phyloP scores from a whole-genome alignment of 1,284 basidiomycete species.

The Wolfiporia cocos region DNA sequence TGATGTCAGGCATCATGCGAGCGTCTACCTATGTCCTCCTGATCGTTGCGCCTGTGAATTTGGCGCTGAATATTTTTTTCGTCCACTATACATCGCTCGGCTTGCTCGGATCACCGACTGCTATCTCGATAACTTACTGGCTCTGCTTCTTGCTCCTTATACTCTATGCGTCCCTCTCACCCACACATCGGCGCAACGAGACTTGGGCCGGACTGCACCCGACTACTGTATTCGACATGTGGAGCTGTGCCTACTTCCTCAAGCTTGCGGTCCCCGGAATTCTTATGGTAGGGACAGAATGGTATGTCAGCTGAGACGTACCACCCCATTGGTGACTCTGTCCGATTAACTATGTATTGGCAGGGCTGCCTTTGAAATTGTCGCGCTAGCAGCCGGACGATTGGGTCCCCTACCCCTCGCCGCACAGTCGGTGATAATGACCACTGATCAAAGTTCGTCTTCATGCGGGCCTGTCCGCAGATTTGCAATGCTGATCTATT shows the following conservation, averaged over 20 bases:
- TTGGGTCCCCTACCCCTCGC: constrained; percentile 62
- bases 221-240: constrained; percentile 37
- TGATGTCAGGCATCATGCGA: constrained; percentile 57
- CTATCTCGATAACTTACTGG: constrained; percentile 68
- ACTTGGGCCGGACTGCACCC: constrained; percentile 61
- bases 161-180: constrained; percentile 42
- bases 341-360: neutral
- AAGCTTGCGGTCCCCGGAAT: constrained; percentile 68
- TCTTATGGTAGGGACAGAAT: constrained; percentile 74
- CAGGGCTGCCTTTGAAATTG: constrained; percentile 78
- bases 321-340: neutral
- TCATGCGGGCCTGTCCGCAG: constrained; percentile 7
- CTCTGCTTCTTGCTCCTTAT: constrained; percentile 52
- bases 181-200: constrained; percentile 44
- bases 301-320: constrained; percentile 32
- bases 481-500: neutral
- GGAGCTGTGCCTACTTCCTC: constrained; percentile 49
- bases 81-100: constrained; percentile 58
- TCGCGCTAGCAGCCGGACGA: constrained; percentile 68
- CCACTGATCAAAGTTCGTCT: constrained; percentile 65
- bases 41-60: constrained; percentile 56
- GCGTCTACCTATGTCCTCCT: constrained; percentile 60
- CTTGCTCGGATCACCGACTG: constrained; percentile 57
- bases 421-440: constrained; percentile 78
- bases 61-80: constrained; percentile 50